Base-by-base conservation (phyloP, 139 green algal species). In the Trebouxia sp. region DNA sequence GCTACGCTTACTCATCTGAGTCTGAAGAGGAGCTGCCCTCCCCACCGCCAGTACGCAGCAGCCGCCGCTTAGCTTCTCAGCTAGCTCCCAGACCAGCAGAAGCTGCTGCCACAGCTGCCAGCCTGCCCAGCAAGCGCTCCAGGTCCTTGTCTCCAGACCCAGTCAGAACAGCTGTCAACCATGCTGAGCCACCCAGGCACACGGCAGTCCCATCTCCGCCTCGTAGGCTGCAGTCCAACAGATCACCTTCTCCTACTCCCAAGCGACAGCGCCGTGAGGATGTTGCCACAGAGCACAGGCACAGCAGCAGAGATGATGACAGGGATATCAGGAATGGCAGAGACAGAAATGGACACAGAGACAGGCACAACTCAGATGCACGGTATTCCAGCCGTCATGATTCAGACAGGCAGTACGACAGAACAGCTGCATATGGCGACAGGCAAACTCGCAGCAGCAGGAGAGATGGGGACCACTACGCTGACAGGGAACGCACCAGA, bases 1-100 rank as follows among this genome's bases (percentile, higher is more conserved):
- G 42, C 10, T 77, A 51, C 55, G 69, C 26, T 24, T 37, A n/a
- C 56, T 32, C 17, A 14, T 77, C 69, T 26, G 42, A 55, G 8
- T 77, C 69, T 58, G 69, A 55, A 37, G 69, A 55, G 20, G n/a
- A 38, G 0, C 42, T 55, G 6, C 42, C 42, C 41, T 77, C 69
- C n/a, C 26, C n/a, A 11, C 42, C 69, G 35, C 42, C 42, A 8
- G 22, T 24, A 24, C 28, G 42, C 37, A 58, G 42, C 41, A 58
- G 41, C 69, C 69, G 41, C 26, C 69, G 69, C 41, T 35, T 58
- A 24, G 42, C 69, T 55, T 51, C 69, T 51, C 41, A 77, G 69
- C 10, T 58, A 51, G 69, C 69, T 42, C 37, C 41, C 69, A 77
- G n/a, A 5, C 42, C 69, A 38, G 39, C 39, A 77, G 69, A 30